Evolutionary conservation across 179 eudicot genomes (phyloP).

Genomic region (Sideroxylon spinosum): DNA sequence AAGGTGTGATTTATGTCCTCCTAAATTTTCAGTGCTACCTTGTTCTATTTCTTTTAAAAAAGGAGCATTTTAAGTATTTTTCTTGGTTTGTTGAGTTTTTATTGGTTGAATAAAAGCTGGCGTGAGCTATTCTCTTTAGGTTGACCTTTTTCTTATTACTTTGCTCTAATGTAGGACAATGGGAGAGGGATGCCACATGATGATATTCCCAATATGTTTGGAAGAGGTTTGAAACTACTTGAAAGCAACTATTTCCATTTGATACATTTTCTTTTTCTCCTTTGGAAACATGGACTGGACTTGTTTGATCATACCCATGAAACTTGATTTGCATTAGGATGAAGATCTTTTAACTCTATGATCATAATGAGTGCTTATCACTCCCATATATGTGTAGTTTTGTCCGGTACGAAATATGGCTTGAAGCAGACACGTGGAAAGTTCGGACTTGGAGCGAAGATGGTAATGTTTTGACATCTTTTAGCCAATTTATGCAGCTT

Average conservation of each 20-base stretch:
- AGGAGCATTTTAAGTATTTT: neutral
- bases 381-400: slow-evolving; percentile 43
- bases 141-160: slow-evolving; percentile 8
- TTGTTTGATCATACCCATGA: neutral
- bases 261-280: slow-evolving; percentile 5
- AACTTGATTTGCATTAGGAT: neutral
- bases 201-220: slow-evolving; percentile 99
- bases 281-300: neutral
- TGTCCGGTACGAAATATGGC: slow-evolving; percentile 97
- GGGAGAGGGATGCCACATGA: slow-evolving; percentile 99
- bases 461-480: slow-evolving; percentile 45
- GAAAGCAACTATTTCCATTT: neutral
- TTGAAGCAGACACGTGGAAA: slow-evolving; percentile 98
- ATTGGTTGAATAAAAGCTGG: neutral
- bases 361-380: slow-evolving; percentile 5
- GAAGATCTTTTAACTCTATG: neutral
- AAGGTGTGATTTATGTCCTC: slow-evolving; percentile 50
- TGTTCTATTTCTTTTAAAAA: neutral
- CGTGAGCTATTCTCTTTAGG: neutral
- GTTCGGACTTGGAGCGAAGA: slow-evolving; percentile 97
- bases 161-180: slow-evolving; percentile 60
- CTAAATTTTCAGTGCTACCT: neutral
- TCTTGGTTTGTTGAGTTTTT: neutral
- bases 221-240: slow-evolving; percentile 58
- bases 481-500: slow-evolving; percentile 10